Evolutionary conservation across 768 basidiomycete species (phyloP).

Genomic region (Clitopilus passeckerianus): DNA sequence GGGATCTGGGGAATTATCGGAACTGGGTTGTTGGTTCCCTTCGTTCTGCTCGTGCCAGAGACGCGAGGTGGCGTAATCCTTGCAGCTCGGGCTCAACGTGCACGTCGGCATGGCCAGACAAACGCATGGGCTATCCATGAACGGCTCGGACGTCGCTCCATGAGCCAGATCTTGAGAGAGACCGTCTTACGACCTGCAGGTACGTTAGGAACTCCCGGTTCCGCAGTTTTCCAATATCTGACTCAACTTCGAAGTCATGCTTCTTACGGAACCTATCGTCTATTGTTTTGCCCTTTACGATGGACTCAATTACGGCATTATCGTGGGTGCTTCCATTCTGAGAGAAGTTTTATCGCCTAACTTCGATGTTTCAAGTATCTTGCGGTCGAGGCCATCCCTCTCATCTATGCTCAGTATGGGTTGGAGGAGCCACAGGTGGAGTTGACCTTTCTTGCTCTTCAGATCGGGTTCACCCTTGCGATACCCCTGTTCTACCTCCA

Average conservation of each 20-base stretch:
- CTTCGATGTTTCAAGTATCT: slow-evolving; percentile 10
- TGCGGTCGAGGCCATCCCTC: slow-evolving; percentile 14
- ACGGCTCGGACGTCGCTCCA: slow-evolving; percentile 8
- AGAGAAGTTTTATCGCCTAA: not conserved
- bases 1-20: slow-evolving; percentile 17
- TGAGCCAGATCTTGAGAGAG: slow-evolving; percentile 12
- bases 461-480: slow-evolving; percentile 12
- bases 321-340: slow-evolving; percentile 2
- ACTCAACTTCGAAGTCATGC: slow-evolving; percentile 10
- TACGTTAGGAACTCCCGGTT: not conserved
- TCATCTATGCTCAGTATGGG: slow-evolving; percentile 15
- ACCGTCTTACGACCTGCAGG: slow-evolving; percentile 15
- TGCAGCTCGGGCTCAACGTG: slow-evolving; percentile 11
- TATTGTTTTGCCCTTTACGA: slow-evolving; percentile 18
- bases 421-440: slow-evolving; percentile 10
- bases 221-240: not conserved
- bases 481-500: slow-evolving; percentile 15
- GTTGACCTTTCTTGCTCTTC: slow-evolving; percentile 11
- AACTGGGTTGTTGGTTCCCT: slow-evolving; percentile 10
- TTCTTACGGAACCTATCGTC: slow-evolving; percentile 17
- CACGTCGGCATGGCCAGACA: slow-evolving; percentile 7
- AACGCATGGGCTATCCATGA: slow-evolving; percentile 16
- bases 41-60: slow-evolving; percentile 13
- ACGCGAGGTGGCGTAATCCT: slow-evolving; percentile 16
- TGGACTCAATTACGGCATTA: slow-evolving; percentile 16